phyloP scores from a whole-genome alignment of 768 basidiomycete genomes.

The Podaxis carcinomalis region DNA sequence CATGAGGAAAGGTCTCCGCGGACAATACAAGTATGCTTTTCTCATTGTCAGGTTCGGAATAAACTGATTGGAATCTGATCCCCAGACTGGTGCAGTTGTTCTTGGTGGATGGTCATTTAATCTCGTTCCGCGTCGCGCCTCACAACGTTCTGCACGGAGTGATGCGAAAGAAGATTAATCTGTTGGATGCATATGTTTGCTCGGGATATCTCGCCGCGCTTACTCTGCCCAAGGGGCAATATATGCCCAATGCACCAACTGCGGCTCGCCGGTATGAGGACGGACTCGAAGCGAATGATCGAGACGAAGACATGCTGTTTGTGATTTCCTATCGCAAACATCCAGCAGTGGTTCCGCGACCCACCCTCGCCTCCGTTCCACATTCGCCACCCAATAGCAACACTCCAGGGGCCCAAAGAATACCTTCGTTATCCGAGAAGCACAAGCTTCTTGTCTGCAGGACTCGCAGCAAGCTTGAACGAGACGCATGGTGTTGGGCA shows the following conservation, averaged over 20 bases:
- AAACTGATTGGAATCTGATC: constrained; percentile 3
- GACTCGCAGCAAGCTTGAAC: constrained; percentile 79
- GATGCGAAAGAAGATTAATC: constrained; percentile 49
- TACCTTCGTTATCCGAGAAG: constrained; percentile 54
- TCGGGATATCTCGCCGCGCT: constrained; percentile 83
- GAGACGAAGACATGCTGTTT: constrained; percentile 85
- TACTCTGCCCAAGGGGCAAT: constrained; percentile 61
- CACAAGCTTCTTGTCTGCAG: constrained; percentile 62
- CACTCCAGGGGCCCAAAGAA: constrained; percentile 15
- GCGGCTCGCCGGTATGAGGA: constrained; percentile 81
- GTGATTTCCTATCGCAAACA: constrained; percentile 67
- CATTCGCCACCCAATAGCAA: background rate
- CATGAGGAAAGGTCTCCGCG: constrained; percentile 62
- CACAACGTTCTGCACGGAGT: constrained; percentile 54
- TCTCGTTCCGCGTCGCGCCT: constrained; percentile 65
- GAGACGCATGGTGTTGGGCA: constrained; percentile 95
- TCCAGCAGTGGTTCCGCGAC: constrained; percentile 23
- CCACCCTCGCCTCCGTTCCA: constrained; percentile 23
- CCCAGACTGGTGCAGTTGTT: constrained; percentile 66
- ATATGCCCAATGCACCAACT: constrained; percentile 43
- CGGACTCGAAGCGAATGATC: constrained; percentile 84
- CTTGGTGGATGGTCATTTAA: constrained; percentile 70
- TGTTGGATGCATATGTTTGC: constrained; percentile 75
- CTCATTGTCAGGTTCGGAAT: background rate
- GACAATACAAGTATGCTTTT: constrained; percentile 70